These are phyloP conservation scores for Tubosaeta sp. DNA, from an alignment of 768 basidiomycete genomes.

Conservation along the genomic window DNA sequence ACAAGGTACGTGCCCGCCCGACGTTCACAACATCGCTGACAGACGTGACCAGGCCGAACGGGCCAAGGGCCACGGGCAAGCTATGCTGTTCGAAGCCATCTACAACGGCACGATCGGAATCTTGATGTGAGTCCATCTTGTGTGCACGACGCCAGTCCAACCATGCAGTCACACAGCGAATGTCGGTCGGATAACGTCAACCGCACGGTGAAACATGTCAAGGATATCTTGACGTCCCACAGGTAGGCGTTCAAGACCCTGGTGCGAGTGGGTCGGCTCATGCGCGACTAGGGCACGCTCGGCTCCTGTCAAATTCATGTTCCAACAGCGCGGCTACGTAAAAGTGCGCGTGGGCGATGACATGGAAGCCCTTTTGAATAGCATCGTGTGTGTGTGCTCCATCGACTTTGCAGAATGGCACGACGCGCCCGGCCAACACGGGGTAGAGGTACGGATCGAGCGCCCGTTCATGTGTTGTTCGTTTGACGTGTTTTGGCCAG, in stretches of 20 bases:
- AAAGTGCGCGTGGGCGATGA: constrained; percentile 38
- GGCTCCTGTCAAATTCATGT: constrained; percentile 64
- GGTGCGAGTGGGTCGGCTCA: not conserved
- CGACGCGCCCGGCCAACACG: constrained; percentile 31
- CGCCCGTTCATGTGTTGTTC: not conserved
- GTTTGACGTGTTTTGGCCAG: constrained; percentile 25
- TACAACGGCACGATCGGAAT: constrained; percentile 56
- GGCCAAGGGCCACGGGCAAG: constrained; percentile 45
- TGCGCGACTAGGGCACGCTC: constrained; percentile 47
- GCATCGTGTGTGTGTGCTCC: constrained; percentile 37
- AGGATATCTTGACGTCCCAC: constrained; percentile 46
- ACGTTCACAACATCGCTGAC: not conserved
- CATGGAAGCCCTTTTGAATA: constrained; percentile 36
- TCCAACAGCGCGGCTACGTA: constrained; percentile 52
- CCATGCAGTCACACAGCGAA: constrained; percentile 39
- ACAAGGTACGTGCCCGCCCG: constrained; percentile 38
- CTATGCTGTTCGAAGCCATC: constrained; percentile 58
- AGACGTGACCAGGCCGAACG: constrained; percentile 38
- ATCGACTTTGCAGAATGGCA: constrained; percentile 43
- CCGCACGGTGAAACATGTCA: constrained; percentile 55
- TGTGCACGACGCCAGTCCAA: not conserved
- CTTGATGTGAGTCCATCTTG: constrained; percentile 48
- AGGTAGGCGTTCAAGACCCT: constrained; percentile 33
- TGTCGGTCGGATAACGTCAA: constrained; percentile 62
- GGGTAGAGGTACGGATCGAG: constrained; percentile 28